phyloP scores from a whole-genome alignment of 331 rosid genomes.

The Saraca asoca region DNA sequence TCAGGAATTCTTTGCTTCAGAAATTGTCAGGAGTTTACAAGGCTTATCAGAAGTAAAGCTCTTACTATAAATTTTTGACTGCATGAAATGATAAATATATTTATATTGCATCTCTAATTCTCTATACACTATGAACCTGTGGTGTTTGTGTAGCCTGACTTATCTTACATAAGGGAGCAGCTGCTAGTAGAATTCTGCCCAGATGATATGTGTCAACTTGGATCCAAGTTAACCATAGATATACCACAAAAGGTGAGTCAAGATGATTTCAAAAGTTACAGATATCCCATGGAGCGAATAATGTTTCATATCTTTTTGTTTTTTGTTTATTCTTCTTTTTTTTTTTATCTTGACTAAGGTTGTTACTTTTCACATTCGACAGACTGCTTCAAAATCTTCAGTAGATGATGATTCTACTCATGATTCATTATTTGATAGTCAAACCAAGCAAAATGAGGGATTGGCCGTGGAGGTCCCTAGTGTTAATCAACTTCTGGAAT shows the following conservation, averaged over 20 bases:
- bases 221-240: slow-evolving; percentile 56
- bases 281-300: slow-evolving; percentile 38
- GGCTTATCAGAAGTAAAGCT: slow-evolving; percentile 60
- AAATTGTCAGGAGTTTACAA: slow-evolving; percentile 70
- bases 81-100: slow-evolving; percentile 9
- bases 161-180: slow-evolving; percentile 56
- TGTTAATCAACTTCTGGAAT: slow-evolving; percentile 84
- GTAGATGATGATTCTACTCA: slow-evolving; percentile 59
- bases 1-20: slow-evolving; percentile 60
- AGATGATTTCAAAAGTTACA: slow-evolving; percentile 32
- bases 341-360: slow-evolving; percentile 31
- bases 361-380: slow-evolving; percentile 30
- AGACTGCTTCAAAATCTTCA: slow-evolving; percentile 53
- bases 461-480: slow-evolving; percentile 53
- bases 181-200: slow-evolving; percentile 66
- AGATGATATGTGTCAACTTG: slow-evolving; percentile 61
- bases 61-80: slow-evolving; percentile 4
- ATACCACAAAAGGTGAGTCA: slow-evolving; percentile 43
- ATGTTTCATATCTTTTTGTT: slow-evolving; percentile 13
- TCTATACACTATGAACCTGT: slow-evolving; percentile 10
- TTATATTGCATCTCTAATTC: neutral
- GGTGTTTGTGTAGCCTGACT: slow-evolving; percentile 58
- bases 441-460: slow-evolving; percentile 43
- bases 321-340: slow-evolving; percentile 17
- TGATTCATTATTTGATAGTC: slow-evolving; percentile 60